Evolutionary conservation across 2,329 filamentous ascomycete genomes (phyloP).

Genomic region (Metarhizium brunneum): DNA sequence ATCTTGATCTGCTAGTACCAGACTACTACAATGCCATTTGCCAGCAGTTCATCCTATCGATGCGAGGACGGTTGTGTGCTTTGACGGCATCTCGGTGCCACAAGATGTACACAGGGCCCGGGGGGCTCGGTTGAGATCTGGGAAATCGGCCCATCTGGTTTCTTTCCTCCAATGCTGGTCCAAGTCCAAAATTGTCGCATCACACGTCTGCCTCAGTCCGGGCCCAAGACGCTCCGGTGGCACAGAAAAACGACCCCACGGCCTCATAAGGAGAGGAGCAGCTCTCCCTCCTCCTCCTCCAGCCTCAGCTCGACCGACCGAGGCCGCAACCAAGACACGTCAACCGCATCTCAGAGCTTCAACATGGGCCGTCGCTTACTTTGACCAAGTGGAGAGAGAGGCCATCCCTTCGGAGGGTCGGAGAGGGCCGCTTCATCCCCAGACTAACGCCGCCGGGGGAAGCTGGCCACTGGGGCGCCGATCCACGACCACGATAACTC

Average conservation of each 20-base stretch:
- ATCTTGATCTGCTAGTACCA: no score
- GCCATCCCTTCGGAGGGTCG: not conserved
- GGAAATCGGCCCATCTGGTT: not conserved
- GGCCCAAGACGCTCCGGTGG: not conserved
- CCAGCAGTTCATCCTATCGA: not conserved
- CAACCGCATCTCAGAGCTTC: no score
- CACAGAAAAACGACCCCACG: not conserved
- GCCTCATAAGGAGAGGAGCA: not conserved
- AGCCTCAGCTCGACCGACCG: no score
- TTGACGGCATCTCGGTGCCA: not conserved
- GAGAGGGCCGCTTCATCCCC: not conserved
- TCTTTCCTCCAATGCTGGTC: not conserved
- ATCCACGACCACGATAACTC: not conserved
- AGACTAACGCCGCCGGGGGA: not conserved
- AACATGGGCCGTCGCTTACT: not conserved
- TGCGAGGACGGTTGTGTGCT: not conserved
- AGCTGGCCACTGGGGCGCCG: conserved; percentile 2
- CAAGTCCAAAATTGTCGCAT: not conserved
- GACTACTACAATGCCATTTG: no score
- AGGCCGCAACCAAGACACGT: no score
- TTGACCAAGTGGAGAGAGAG: not conserved
- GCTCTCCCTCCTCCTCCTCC: not conserved
- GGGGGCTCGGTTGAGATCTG: not conserved
- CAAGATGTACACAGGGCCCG: not conserved
- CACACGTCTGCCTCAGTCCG: not conserved